Base-by-base conservation (phyloP, 208 protist genomes). In the Porcisia hertigi region DNA sequence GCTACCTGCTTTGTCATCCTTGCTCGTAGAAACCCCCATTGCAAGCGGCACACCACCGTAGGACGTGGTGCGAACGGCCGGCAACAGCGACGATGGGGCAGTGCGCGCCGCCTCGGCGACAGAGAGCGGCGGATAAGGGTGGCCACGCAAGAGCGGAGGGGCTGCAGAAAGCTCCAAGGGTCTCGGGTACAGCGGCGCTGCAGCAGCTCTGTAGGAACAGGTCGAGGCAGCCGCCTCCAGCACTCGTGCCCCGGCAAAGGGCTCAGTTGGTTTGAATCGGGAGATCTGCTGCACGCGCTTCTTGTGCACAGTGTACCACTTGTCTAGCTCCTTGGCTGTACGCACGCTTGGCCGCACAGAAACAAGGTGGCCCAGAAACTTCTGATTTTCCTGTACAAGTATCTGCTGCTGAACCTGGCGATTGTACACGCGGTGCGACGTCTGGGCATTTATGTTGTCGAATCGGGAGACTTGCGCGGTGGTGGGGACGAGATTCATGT, bases 231-330 rank as follows among this genome's bases (percentile, higher is more conserved):
- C 59, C 8, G 49, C 59, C 54, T 78, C 71, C n/a, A 93, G 78
- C 9, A 93, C 55, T 1, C 75, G 71, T 1, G 79, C 84, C 1
- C 89, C 89, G 1, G 85, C 83, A 69, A 90, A 93, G 18, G 80
- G 78, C 65, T 91, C 89, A 16, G 79, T 74, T 8, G 81, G 81
- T 39, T 84, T 76, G 64, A 93, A 93, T 18, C 73, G 85, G 11
- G 82, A 83, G 30, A 91, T 63, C 59, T 84, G 71, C 49, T 57
- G 65, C 36, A 91, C 34, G 1, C 81, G 84, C 59, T 81, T 86
- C 59, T 71, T 80, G 80, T 93, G 87, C 5, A 85, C 86, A 16
- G 53, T 39, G 73, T 93, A 86, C 89, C 89, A 93, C 25, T 62
- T 52, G 47, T 73, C 69, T 34, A 93, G 79, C 57, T 84, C 57